phyloP scores from a whole-genome alignment of 179 eudicot genomes.

The Spinacia oleracea region DNA sequence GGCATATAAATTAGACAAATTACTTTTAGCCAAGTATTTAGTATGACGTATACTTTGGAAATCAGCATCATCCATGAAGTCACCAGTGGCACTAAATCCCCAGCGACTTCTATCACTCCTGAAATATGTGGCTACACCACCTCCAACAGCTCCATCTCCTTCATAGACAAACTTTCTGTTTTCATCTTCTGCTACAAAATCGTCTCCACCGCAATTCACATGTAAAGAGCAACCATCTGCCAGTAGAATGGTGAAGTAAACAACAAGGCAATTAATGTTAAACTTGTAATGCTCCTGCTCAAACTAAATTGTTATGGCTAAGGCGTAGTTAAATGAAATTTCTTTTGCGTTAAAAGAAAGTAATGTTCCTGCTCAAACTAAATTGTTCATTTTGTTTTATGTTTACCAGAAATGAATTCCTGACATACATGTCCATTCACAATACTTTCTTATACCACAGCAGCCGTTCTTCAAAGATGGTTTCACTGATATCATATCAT shows the following conservation, averaged over 20 bases:
- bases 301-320: too few species aligned
- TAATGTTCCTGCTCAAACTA: not conserved
- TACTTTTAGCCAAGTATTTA: slow-evolving; percentile 29
- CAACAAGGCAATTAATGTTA: not conserved
- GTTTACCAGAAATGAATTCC: not conserved
- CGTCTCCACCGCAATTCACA: slow-evolving; percentile 66
- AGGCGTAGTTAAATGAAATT: too few species aligned
- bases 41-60: slow-evolving; percentile 44
- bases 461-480: not conserved
- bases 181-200: slow-evolving; percentile 38
- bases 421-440: not conserved
- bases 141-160: slow-evolving; percentile 58
- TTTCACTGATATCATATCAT: not conserved
- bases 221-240: slow-evolving; percentile 66
- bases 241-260: slow-evolving; percentile 5
- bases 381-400: not conserved
- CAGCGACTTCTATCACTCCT: slow-evolving; percentile 36
- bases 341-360: too few species aligned
- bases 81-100: slow-evolving; percentile 80
- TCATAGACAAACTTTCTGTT: slow-evolving; percentile 43
- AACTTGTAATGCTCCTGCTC: not conserved
- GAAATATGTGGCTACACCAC: slow-evolving; percentile 57
- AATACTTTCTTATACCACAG: not conserved
- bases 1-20: slow-evolving; percentile 32
- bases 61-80: slow-evolving; percentile 67